Base-by-base conservation (phyloP, 2,329 filamentous ascomycete species). In the Beauveria sp. region DNA sequence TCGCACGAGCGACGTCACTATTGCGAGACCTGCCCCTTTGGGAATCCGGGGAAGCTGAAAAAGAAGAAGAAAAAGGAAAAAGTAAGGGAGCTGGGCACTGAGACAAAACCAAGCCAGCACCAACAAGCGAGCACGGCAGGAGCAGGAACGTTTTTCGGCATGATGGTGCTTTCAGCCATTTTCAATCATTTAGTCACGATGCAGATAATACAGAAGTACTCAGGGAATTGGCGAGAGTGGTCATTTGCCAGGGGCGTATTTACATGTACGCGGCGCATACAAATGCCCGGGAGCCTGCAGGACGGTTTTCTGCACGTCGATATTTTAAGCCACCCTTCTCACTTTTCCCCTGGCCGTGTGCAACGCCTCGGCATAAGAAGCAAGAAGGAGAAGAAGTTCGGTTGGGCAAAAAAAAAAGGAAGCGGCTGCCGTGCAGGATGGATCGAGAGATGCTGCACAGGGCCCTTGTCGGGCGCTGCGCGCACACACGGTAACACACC, bases 31-130 rank as follows among this genome's bases (percentile, higher is more conserved):
- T 34, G 9, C 3, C 14, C 18, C 45, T 24, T 34, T 42, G 43
- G 34, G 34, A 60, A 60, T 60, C 57, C 26, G 57, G 57, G 57
- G 57, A 60, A 60, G 48, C 40, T 60, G 38, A 52, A 52, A 26
- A 60, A 38, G 2, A 48, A 34, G 6, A 55, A 6, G 1, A 45
- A 18, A 38, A 22, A 20, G 3, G 6, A 45, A 9, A 56, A 56
- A n/a, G 38, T 24, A 14, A 42, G 42, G 16, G 12, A 28, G 34
- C 7, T 43, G 20, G 26, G 34, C 28, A 48, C 42, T 51, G 48
- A 60, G 46, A 60, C 57, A 52, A 34, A 7, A 43, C 26, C 22
- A 59, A 48, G 28, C 46, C 20, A 51, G 31, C 16, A 40, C 20
- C 38, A 34, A 34, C 22, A 57, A 38, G 54, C 43, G 28, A 24